These are phyloP conservation scores for Cutaneotrichosporon sp. DNA, from an alignment of 1,284 basidiomycete species.

Conservation along the genomic window DNA sequence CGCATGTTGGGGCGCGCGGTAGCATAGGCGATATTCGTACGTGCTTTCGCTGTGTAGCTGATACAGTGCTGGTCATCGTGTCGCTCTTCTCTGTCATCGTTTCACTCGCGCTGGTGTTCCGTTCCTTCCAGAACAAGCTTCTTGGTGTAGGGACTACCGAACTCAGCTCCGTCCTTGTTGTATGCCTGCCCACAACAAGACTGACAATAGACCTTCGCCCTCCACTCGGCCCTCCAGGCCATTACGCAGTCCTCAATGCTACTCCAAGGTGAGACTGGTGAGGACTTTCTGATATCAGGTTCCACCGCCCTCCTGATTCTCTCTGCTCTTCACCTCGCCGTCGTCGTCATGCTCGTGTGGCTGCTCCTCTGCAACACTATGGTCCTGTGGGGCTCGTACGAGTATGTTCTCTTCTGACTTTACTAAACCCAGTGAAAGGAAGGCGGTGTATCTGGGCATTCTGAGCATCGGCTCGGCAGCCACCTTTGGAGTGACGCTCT, in stretches of 20 bases:
- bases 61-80: constrained; percentile 43
- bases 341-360: constrained; percentile 73
- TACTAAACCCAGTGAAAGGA: constrained; percentile 61
- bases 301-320: constrained; percentile 65
- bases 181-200: constrained; percentile 19
- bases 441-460: constrained; percentile 54
- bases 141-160: constrained; percentile 50
- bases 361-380: constrained; percentile 71
- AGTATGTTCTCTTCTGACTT: constrained; percentile 33
- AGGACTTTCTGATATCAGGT: constrained; percentile 49
- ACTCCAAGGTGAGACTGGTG: constrained; percentile 56
- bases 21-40: constrained; percentile 48
- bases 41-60: constrained; percentile 12
- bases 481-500: constrained; percentile 69
- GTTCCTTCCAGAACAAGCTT: constrained; percentile 35
- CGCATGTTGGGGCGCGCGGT: constrained; percentile 37
- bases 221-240: constrained; percentile 73
- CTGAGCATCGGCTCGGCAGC: constrained; percentile 62
- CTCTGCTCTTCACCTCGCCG: constrained; percentile 68
- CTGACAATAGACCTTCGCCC: constrained; percentile 59
- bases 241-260: constrained; percentile 73
- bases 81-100: constrained; percentile 40
- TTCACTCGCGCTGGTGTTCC: constrained; percentile 28
- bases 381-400: constrained; percentile 49
- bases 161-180: constrained; percentile 39